Base-by-base conservation (phyloP, 768 basidiomycete genomes). In the Rhodocollybia butyracea region DNA sequence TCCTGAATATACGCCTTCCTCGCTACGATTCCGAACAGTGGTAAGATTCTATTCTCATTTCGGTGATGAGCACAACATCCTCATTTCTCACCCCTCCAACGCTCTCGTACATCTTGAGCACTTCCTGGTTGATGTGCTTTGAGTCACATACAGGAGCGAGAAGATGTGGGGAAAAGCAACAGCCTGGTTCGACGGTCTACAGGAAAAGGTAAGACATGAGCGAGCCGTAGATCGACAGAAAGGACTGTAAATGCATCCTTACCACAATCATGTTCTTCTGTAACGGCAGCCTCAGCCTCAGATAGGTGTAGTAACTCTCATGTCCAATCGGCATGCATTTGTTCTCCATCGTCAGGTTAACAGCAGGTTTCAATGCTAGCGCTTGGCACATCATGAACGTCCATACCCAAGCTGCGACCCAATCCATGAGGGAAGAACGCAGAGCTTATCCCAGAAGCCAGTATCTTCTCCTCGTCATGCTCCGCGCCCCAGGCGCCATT, bases 391-490 rank as follows among this genome's bases (percentile, higher is more conserved):
- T 97, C 95, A 65, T 97, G 96, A 2, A 98, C 94, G 66, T 98
- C 96, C 70, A 97, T 75, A 11, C 96, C 96, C 39, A 98, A 75
- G 5, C 89, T 89, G 66, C 97, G 95, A 1, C 94, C 93, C 36
- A 89, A 74, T 2, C 95, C 96, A 64, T 98, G 95, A 10, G 95
- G 95, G 81, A 91, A 98, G 77, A 98, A 98, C 0, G 92, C 91
- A 1, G 85, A 73, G 59, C 86, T 86, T 40, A 91, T 71, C 0
- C 94, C 94, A 4, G 85, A 86, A 17, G 79, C 79, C 6, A 97
- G 75, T 54, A 98, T 85, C 22, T 81, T 82, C 50, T 84, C 80
- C 59, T 83, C 81, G 24, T 46, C 3, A 82, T 74, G 63, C 83
- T 85, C 81, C 78, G 79, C 0, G 77, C 80, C 30, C 80, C 80